Conservation (phyloP, 306 rosid species). For the Rubus idaeus region DNA sequence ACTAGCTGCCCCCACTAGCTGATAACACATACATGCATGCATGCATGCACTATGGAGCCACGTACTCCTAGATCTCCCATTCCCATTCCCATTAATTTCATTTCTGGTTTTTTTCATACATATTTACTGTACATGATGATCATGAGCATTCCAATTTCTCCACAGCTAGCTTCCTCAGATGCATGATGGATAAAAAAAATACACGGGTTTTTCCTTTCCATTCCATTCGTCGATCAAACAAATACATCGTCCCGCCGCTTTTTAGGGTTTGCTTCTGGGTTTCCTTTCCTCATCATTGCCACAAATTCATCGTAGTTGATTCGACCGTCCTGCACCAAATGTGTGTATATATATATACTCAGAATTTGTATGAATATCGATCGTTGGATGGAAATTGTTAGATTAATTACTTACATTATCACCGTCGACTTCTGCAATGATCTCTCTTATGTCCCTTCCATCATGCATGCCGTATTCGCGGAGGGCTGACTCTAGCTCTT, state of each 20-base stretch:
- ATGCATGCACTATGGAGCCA: too few relatives aligned
- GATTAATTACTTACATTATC: slow-evolving; percentile 64
- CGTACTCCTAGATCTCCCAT: too few relatives aligned
- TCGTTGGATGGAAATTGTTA: background rate
- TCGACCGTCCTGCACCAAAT: slow-evolving; percentile 70
- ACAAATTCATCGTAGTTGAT: slow-evolving; percentile 91
- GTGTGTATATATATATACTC: background rate
- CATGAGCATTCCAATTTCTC: background rate
- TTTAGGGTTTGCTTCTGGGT: slow-evolving; percentile 59
- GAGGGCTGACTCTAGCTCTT: slow-evolving; percentile 93
- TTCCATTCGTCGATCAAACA: slow-evolving; percentile 26
- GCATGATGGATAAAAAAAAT: background rate
- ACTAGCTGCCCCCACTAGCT: background rate
- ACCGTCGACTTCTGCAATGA: slow-evolving; percentile 77
- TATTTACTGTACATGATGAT: background rate
- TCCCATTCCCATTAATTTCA: background rate
- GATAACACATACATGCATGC: too few relatives aligned
- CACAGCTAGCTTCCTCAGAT: background rate
- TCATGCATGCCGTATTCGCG: slow-evolving; percentile 82
- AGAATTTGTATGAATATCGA: background rate
- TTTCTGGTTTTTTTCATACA: background rate
- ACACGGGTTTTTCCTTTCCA: background rate
- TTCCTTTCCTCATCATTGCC: slow-evolving; percentile 98
- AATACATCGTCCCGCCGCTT: slow-evolving; percentile 63
- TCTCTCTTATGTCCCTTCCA: slow-evolving; percentile 77